Conservation (phyloP, 2,329 filamentous ascomycete species). For the Pestalotiopsis sp. region DNA sequence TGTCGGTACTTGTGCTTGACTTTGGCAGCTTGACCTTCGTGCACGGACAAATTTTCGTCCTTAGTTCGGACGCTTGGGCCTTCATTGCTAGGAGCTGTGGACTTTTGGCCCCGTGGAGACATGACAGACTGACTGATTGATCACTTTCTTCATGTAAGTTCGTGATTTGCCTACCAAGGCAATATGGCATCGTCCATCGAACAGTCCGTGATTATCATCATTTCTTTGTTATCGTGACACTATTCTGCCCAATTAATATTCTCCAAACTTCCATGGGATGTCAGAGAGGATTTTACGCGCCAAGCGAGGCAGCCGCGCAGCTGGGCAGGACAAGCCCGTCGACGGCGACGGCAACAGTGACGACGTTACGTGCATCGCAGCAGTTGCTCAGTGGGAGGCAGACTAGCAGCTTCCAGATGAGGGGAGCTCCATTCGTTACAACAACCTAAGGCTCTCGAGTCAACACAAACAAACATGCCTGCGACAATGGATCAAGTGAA, state of each 20-base stretch:
- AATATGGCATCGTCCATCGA: background rate
- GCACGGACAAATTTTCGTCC: background rate
- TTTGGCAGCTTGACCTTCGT: background rate
- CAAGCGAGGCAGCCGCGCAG: background rate
- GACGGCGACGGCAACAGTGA: background rate
- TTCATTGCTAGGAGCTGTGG: background rate
- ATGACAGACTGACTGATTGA: background rate
- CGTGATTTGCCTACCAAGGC: background rate
- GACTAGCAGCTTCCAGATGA: background rate
- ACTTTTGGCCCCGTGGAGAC: background rate
- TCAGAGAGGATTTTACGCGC: background rate
- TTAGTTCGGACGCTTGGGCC: background rate
- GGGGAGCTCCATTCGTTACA: background rate
- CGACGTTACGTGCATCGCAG: background rate
- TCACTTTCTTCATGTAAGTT: slow-evolving; percentile 4
- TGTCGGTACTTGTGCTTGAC: background rate
- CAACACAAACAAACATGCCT: slow-evolving; percentile 50
- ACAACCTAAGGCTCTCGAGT: background rate
- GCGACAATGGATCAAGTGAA: slow-evolving; percentile 48
- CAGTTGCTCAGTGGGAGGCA: background rate
- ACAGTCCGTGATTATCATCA: background rate
- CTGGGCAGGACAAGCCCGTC: background rate
- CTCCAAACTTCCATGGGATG: background rate
- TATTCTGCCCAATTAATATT: slow-evolving; percentile 7
- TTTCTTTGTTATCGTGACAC: background rate